phyloP scores from a whole-genome alignment of 1,284 basidiomycete genomes.

The Exsudoporus floridanus region DNA sequence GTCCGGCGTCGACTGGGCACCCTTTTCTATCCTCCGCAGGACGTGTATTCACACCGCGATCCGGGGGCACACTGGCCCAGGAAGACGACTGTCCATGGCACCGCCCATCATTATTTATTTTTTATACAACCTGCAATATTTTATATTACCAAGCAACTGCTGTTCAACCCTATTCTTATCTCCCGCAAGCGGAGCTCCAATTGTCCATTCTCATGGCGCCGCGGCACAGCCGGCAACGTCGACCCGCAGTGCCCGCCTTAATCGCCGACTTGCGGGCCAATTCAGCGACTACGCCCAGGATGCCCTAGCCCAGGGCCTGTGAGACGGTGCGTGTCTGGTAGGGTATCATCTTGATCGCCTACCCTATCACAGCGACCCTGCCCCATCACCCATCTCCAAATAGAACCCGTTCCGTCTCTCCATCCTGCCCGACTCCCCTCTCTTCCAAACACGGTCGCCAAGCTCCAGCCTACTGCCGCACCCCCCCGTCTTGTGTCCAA shows the following conservation, averaged over 20 bases:
- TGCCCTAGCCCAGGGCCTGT: slow-evolving; percentile 28
- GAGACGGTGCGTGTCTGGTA: no score
- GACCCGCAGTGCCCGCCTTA: slow-evolving; percentile 19
- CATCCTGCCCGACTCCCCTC: no score
- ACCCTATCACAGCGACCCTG: slow-evolving; percentile 41
- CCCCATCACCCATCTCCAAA: slow-evolving; percentile 31
- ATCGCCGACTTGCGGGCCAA: slow-evolving; percentile 30
- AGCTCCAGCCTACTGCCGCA: slow-evolving; percentile 30
- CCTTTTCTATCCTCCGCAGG: slow-evolving; percentile 2
- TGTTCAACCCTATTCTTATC: slow-evolving; percentile 11
- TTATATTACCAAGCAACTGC: slow-evolving; percentile 13
- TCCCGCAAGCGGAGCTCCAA: slow-evolving; percentile 28
- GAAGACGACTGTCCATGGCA: slow-evolving; percentile 11
- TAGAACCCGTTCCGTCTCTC: no score
- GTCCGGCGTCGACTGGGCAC: slow-evolving; percentile 5
- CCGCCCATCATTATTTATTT: slow-evolving; percentile 21
- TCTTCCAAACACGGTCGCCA: slow-evolving; percentile 26
- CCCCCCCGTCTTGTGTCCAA: slow-evolving; percentile 13
- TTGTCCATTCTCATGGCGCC: slow-evolving; percentile 19
- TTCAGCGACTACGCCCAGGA: slow-evolving; percentile 25
- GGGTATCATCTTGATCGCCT: slow-evolving; percentile 38
- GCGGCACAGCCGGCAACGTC: slow-evolving; percentile 32
- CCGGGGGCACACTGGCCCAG: background rate
- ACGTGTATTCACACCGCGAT: slow-evolving; percentile 17
- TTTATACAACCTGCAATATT: background rate